Conservation (phyloP, 2,329 filamentous ascomycete genomes). For the Raffaelea deltoideospora region DNA sequence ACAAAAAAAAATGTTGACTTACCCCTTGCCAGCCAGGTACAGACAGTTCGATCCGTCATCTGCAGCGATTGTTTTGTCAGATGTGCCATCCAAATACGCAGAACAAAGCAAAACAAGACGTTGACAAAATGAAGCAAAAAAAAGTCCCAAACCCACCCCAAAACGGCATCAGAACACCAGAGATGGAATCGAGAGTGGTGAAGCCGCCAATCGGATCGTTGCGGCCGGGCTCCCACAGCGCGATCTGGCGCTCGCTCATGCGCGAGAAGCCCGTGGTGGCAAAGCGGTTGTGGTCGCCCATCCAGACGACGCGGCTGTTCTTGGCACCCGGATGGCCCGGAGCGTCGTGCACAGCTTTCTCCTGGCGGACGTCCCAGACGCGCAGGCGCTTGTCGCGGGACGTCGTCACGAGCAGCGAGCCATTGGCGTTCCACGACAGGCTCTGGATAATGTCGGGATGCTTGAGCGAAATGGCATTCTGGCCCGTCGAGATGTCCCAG, state of each 20-base stretch:
- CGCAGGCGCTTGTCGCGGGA: constrained; percentile 97
- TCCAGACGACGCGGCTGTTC: constrained; percentile 92
- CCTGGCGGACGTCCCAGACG: constrained; percentile 93
- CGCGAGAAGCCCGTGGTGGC: constrained; percentile 94
- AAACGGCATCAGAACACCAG: constrained; percentile 97
- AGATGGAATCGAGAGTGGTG: constrained; percentile 82
- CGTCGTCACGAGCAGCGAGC: constrained; percentile 75
- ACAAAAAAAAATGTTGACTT: constrained; percentile 17
- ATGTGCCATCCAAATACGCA: too few relatives aligned
- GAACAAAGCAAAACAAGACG: too few relatives aligned
- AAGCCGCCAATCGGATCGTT: constrained; percentile 83
- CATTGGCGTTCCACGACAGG: constrained; percentile 86
- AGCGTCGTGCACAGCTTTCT: constrained; percentile 72
- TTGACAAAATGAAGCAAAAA: too few relatives aligned
- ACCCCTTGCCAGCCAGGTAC: constrained; percentile 96
- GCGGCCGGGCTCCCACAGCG: constrained; percentile 83
- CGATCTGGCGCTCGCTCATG: constrained; percentile 96
- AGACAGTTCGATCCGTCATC: constrained; percentile 88
- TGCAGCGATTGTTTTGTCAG: too few relatives aligned
- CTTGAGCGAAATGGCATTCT: constrained; percentile 60
- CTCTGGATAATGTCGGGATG: constrained; percentile 90
- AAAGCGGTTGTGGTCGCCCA: constrained; percentile 92
- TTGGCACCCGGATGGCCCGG: constrained; percentile 84
- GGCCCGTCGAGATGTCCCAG: constrained; percentile 79
- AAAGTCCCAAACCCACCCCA: constrained; percentile 47